phyloP scores from a whole-genome alignment of 208 protist genomes.

The Crithidia expoeki region DNA sequence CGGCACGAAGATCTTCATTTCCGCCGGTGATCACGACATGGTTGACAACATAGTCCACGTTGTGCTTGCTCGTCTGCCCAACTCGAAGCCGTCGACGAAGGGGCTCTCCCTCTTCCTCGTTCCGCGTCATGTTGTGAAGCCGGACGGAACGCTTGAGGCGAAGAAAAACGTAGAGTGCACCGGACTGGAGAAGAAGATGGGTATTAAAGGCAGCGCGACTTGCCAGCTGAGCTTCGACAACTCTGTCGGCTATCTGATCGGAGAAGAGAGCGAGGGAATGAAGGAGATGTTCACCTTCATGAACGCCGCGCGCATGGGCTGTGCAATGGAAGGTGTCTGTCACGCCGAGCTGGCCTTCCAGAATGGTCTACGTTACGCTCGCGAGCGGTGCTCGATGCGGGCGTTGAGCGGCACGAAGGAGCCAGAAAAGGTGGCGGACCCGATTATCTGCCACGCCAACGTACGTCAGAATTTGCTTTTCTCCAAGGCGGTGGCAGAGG shows the following conservation, averaged over 20 bases:
- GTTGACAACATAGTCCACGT: slow-evolving; percentile 88
- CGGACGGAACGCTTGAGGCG: slow-evolving; percentile 64
- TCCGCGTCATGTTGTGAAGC: slow-evolving; percentile 72
- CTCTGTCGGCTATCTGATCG: slow-evolving; percentile 87
- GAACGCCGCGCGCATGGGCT: slow-evolving; percentile 83
- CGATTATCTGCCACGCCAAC: slow-evolving; percentile 77
- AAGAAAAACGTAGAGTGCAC: slow-evolving; percentile 70
- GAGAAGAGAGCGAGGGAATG: slow-evolving; percentile 74
- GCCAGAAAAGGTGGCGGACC: slow-evolving; percentile 61
- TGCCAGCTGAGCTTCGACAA: slow-evolving; percentile 87
- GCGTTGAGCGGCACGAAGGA: slow-evolving; percentile 53
- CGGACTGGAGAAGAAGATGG: slow-evolving; percentile 89
- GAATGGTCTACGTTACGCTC: slow-evolving; percentile 76
- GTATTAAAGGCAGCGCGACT: slow-evolving; percentile 82
- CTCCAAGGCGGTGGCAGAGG: slow-evolving; percentile 85
- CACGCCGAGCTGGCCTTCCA: slow-evolving; percentile 87
- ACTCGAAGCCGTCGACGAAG: slow-evolving; percentile 65
- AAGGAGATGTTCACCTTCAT: slow-evolving; percentile 93
- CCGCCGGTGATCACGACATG: slow-evolving; percentile 90
- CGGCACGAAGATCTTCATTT: slow-evolving; percentile 93
- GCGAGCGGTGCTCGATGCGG: slow-evolving; percentile 80
- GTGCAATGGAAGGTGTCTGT: slow-evolving; percentile 74
- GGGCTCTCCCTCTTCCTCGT: slow-evolving; percentile 93
- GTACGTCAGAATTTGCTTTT: slow-evolving; percentile 84
- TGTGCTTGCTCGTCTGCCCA: slow-evolving; percentile 80